Evolutionary conservation across 495 filamentous ascomycete species (phyloP), one percentile per base, ranked within the genome.

Genomic region (Neurospora sp.): DNA sequence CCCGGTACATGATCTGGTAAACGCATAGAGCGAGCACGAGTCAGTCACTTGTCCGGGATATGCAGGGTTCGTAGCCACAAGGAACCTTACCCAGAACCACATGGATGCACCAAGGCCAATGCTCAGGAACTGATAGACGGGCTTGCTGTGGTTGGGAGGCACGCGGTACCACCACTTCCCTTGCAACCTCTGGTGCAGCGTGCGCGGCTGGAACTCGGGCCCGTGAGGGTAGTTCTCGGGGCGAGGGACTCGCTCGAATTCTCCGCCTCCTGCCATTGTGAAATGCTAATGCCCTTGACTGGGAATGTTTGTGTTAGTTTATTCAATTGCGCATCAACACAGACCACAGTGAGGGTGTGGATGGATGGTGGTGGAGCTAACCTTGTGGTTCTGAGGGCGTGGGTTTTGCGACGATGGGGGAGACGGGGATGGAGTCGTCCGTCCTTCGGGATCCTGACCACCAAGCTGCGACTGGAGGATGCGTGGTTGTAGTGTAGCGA

Each of bases 41-140:
- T 71, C 31, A 72, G 72, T 71, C n/a, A 72, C 59, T 9, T 9
- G 35, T n/a, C 23, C 35, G 35, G 1, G 20, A 31, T 8, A 69
- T 70, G 31, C 54, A 72, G 70, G 42, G 41, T 41, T 27, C 42
- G 69, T 31, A 14, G 12, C 16, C 35, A 39, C 40, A 46, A 66
- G 20, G 40, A 74, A 66, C 78, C 92, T 78, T 88, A 99, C 96
- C 83, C 94, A 98, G 85, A 98, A 98, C 96, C 96, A 99, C 96
- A 98, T 99, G 85, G 91, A 92, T 27, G 96, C 96, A 74, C 94
- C 93, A 70, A 99, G 84, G 71, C 89, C 91, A 38, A 93, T 98
- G 59, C 92, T 96, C 54, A 90, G 86, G 80, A 92, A 92, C 78
- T 93, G 88, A 84, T 98, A 96, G 78, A 97, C 79, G 71, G 89